Conservation (phyloP, 441 rosid genomes). For the Melastoma candidum region DNA sequence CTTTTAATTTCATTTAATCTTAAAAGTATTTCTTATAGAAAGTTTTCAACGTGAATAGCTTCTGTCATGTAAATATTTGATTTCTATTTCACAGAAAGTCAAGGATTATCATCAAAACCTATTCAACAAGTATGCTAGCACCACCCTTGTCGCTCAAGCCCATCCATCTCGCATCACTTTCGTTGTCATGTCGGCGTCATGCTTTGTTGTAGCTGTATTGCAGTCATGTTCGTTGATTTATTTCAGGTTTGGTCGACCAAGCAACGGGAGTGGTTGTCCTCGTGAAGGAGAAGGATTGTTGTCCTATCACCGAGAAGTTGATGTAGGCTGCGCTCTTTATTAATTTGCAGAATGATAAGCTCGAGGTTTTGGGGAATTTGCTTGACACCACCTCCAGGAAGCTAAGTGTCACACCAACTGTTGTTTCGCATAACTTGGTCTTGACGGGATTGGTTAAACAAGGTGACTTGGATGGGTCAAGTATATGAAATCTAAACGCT, state of each 20-base stretch:
- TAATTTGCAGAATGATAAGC: slow-evolving; percentile 17
- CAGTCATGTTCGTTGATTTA: too few relatives aligned
- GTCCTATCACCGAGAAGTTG: slow-evolving; percentile 18
- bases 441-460: slow-evolving; percentile 20
- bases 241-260: slow-evolving; percentile 14
- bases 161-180: too few relatives aligned
- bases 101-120: too few relatives aligned
- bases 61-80: too few relatives aligned
- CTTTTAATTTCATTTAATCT: too few relatives aligned
- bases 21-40: too few relatives aligned
- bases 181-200: too few relatives aligned
- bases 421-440: slow-evolving; percentile 18
- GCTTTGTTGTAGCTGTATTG: too few relatives aligned
- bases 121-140: too few relatives aligned
- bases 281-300: slow-evolving; percentile 9
- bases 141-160: too few relatives aligned
- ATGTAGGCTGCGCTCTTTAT: slow-evolving; percentile 21
- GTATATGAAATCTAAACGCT: slow-evolving; percentile 12
- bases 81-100: too few relatives aligned
- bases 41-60: too few relatives aligned
- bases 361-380: slow-evolving; percentile 11
- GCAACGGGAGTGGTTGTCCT: slow-evolving; percentile 16
- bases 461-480: slow-evolving; percentile 15
- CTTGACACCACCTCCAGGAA: slow-evolving; percentile 13
- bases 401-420: slow-evolving; percentile 16